Percentiles rank a stretch among this genome's conserved stretches.
phyloP scores from a whole-genome alignment of 179 eudicot genomes.

The Heliamphora pulchella region DNA sequence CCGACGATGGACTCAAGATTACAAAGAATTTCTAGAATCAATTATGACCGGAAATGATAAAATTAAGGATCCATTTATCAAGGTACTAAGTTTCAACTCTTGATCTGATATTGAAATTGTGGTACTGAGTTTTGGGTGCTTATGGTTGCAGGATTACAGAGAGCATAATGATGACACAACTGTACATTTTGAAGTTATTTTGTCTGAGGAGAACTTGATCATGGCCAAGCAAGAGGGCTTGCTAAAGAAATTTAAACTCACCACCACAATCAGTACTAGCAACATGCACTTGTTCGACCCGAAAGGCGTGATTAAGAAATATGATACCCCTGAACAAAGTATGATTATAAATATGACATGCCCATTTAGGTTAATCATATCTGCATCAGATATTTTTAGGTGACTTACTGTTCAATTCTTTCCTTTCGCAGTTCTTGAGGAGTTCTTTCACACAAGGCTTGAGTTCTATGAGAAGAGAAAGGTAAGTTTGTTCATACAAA shows the following conservation, averaged over 20 bases:
- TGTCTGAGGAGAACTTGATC: constrained; percentile 41
- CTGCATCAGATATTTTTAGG: neutral
- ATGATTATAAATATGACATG: constrained; percentile 17
- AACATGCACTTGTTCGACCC: constrained; percentile 91
- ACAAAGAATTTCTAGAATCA: constrained; percentile 66
- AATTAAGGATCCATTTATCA: constrained; percentile 56
- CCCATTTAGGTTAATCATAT: neutral
- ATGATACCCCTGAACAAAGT: constrained; percentile 79
- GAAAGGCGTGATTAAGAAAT: constrained; percentile 74
- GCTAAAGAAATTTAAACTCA: constrained; percentile 80
- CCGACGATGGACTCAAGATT: constrained; percentile 79
- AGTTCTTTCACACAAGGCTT: constrained; percentile 57
- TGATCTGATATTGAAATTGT: neutral
- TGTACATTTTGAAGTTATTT: constrained; percentile 40
- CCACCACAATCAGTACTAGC: constrained; percentile 63
- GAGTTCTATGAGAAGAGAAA: constrained; percentile 60
- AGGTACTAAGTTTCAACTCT: constrained; percentile 31
- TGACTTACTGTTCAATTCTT: constrained; percentile 3
- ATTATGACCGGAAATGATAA: constrained; percentile 40
- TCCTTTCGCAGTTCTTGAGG: constrained; percentile 68
- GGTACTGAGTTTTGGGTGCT: neutral
- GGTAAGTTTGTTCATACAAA: constrained; percentile 30
- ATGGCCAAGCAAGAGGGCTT: constrained; percentile 72
- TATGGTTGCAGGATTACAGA: constrained; percentile 43
- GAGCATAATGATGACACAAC: constrained; percentile 44